Base-by-base conservation (phyloP, 176 grass and related monocot species). In the Typha latifolia region DNA sequence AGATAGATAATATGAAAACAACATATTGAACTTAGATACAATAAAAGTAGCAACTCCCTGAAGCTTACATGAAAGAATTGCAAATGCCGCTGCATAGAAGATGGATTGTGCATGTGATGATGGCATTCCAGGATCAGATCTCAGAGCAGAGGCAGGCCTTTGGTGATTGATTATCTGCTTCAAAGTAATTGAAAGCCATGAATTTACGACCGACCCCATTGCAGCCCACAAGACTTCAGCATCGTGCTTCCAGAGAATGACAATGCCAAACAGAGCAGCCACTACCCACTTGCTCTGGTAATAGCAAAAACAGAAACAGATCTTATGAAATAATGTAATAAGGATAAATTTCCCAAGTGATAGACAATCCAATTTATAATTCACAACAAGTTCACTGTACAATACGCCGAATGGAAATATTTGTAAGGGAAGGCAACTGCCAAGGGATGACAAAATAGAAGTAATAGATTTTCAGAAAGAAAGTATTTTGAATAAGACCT, bases 91-190 rank as follows among this genome's bases (percentile, higher is more conserved):
- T 9, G 68, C 70, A 77, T 85, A 99, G 78, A 99, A 92, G 63
- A 99, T 76, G 68, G 94, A 92, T 49, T 99, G 94, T 47, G 89
- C 86, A 79, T 93, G 94, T 4, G 94, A 87, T 10, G 94, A 99
- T 62, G 86, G 94, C 94, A 99, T 93, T 77, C 89, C 94, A 72
- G 89, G 94, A 80, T 90, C 94, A 55, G 89, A 90, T 70, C 74
- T 78, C 70, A 93, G 51, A 71, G 78, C 86, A 26, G 86, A 52
- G 0, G 66, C 34, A 43, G 94, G 89, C 12, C 86, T 93, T 82
- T 91, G 80, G 64, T 93, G 89, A 69, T 93, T 93, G 14, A 99
- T 47, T 75, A 81, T 47, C 83, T 34, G 66, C 51, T 99, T 99
- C 69, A 99, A 78, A 67, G 64, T 14, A 12, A 61, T 1, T 2